Evolutionary conservation across 1,284 basidiomycete genomes (phyloP).

Genomic region (Sutorius eximius): DNA sequence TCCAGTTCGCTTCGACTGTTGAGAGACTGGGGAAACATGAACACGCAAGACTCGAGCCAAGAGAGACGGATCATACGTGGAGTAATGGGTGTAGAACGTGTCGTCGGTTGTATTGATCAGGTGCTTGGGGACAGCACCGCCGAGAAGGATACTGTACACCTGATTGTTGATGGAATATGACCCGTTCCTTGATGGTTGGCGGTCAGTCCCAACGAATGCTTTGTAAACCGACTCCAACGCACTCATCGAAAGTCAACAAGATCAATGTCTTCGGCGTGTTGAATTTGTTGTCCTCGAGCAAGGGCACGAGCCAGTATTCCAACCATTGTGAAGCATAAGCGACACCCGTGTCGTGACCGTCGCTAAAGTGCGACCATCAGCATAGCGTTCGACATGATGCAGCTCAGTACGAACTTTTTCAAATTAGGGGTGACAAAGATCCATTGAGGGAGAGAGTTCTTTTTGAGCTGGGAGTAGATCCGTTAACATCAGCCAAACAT

Average conservation of each 20-base stretch:
- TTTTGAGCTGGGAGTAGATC: constrained; percentile 20
- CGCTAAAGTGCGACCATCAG: constrained; percentile 30
- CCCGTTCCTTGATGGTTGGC: constrained; percentile 38
- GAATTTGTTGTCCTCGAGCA: constrained; percentile 48
- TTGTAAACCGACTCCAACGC: constrained; percentile 2
- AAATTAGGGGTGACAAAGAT: constrained; percentile 63
- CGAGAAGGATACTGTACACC: constrained; percentile 51
- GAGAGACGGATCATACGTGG: constrained; percentile 16
- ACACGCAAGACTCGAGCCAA: neutral
- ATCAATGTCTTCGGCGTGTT: constrained; percentile 54
- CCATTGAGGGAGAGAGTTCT: constrained; percentile 56
- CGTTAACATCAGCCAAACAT: constrained; percentile 35
- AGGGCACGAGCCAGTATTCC: constrained; percentile 51
- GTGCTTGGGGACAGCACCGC: constrained; percentile 47
- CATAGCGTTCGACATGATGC: neutral
- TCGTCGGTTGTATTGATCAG: constrained; percentile 48
- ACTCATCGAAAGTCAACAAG: constrained; percentile 51
- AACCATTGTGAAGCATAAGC: constrained; percentile 51
- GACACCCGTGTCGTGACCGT: constrained; percentile 54
- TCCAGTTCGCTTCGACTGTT: constrained; percentile 67
- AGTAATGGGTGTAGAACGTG: constrained; percentile 68
- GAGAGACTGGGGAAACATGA: constrained; percentile 37
- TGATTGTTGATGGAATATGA: constrained; percentile 46
- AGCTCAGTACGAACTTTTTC: constrained; percentile 15
- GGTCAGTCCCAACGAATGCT: neutral